phyloP scores from a whole-genome alignment of 805 yeast genomes.

The Wickerhamomyces mucosus region DNA sequence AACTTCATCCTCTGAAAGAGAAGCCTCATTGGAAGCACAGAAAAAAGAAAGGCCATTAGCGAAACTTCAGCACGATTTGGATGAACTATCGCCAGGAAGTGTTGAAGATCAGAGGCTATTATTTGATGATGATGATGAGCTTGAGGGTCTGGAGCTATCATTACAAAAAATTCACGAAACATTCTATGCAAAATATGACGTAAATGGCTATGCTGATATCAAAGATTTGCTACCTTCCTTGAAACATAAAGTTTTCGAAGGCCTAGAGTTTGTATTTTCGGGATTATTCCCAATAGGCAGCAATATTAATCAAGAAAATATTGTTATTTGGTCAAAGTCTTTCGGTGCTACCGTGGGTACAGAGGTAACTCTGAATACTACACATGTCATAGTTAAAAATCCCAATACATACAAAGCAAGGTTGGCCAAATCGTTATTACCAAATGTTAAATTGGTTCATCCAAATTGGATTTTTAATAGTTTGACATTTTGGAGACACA shows the following conservation, averaged over 20 bases:
- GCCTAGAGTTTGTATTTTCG: conserved; percentile 65
- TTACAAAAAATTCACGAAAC: conserved; percentile 54
- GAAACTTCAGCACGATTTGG: conserved; percentile 66
- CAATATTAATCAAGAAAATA: conserved; percentile 64
- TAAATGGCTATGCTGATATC: conserved; percentile 51
- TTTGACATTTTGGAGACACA: conserved; percentile 60
- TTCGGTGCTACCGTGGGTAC: conserved; percentile 83
- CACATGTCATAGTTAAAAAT: conserved; percentile 80
- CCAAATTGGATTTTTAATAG: conserved; percentile 92
- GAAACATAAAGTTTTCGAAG: conserved; percentile 59
- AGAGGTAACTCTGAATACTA: conserved; percentile 62
- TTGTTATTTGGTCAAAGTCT: conserved; percentile 84
- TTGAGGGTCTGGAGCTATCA: conserved; percentile 51
- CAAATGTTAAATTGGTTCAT: conserved; percentile 64
- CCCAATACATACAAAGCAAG: conserved; percentile 80
- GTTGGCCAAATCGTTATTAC: conserved; percentile 55
- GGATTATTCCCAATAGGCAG: conserved; percentile 87
- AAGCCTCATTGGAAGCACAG: conserved; percentile 67
- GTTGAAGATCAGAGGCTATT: conserved; percentile 35
- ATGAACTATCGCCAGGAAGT: conserved; percentile 19
- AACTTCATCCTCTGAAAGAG: conserved; percentile 41
- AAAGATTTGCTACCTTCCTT: conserved; percentile 64
- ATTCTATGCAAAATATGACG: conserved; percentile 47
- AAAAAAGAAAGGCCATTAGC: conserved; percentile 80
- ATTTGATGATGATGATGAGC: conserved; percentile 75